Evolutionary conservation across 2,329 filamentous ascomycete species (phyloP).

Genomic region (Pseudogymnoascus sp.): DNA sequence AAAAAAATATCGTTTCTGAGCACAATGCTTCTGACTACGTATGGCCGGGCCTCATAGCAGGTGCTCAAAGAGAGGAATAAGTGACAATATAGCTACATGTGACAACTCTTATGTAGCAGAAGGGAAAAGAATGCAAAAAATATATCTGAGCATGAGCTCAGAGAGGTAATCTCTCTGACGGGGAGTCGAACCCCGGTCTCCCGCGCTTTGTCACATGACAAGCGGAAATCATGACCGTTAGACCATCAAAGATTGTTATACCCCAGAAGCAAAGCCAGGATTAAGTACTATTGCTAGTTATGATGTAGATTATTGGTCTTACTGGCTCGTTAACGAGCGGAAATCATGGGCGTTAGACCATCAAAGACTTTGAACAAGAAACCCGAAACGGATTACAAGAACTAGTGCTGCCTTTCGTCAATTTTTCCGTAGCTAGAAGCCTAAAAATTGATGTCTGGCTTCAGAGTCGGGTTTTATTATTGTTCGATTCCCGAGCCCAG

Average conservation of each 20-base stretch:
- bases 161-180: slow-evolving; percentile 13
- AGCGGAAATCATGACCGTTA: slow-evolving; percentile 25
- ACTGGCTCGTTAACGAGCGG: no score
- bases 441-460: slow-evolving; percentile 1
- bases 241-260: slow-evolving; percentile 16
- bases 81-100: neutral
- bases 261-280: no score
- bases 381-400: neutral
- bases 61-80: neutral
- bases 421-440: neutral
- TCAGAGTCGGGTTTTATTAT: neutral
- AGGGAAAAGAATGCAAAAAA: neutral
- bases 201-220: slow-evolving; percentile 18
- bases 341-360: no score
- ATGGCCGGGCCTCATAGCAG: neutral
- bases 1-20: neutral
- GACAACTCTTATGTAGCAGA: neutral
- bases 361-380: no score
- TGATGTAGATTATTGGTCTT: no score
- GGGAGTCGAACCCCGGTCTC: slow-evolving; percentile 16
- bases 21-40: neutral
- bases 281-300: no score
- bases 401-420: neutral
- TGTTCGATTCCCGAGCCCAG: neutral
- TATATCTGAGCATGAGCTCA: slow-evolving; percentile 8